Base-by-base conservation (phyloP, 2,329 filamentous ascomycete genomes). In the Seiridium cupressi region DNA sequence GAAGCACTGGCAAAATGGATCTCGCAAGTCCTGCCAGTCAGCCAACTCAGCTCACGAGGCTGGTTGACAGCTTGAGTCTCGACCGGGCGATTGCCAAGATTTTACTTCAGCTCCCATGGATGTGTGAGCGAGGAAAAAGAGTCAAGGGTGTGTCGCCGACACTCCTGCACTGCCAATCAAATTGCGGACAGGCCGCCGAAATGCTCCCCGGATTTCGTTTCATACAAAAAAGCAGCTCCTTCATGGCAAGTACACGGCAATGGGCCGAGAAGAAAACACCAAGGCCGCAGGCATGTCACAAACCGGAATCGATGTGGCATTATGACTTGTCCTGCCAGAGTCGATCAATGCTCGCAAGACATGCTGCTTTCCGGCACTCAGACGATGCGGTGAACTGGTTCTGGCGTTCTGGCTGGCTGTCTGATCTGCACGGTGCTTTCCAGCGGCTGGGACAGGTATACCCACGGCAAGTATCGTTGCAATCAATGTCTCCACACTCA, bases 401-500 rank as follows among this genome's bases (percentile, higher is more conserved):
- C n/a, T 26, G 18, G 18, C 18, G 18, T 26, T 26, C 18, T 26
- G 18, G 18, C 18, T 26, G 18, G 18, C 18, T 26, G 18, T 26
- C 18, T 34, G 31, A 51, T 51, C 49, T 51, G 49, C 35, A 51
- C 9, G 34, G 49, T 51, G 49, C 49, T 49, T 49, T 49, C 8
- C 34, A 32, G 47, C 26, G 34, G 47, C 13, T 35, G 49, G 49
- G 36, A 35, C 5, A 34, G 49, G 49, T 51, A 51, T 51, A 26
- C 18, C 18, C 18, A 26, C 18, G 18, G 18, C 18, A 26, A 26
- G 18, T 26, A 51, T 51, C 49, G 49, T 51, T 51, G 49, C 49
- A 51, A 51, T 51, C 51, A 55, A 44, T 55, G 38, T 44, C 51
- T 32, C 51, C 51, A 55, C 51, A 55, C 51, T 26, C 51, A 55